These are phyloP conservation scores for Tolypocladium pustulatum DNA, from an alignment of 2,329 filamentous ascomycete species.

Conservation along the genomic window DNA sequence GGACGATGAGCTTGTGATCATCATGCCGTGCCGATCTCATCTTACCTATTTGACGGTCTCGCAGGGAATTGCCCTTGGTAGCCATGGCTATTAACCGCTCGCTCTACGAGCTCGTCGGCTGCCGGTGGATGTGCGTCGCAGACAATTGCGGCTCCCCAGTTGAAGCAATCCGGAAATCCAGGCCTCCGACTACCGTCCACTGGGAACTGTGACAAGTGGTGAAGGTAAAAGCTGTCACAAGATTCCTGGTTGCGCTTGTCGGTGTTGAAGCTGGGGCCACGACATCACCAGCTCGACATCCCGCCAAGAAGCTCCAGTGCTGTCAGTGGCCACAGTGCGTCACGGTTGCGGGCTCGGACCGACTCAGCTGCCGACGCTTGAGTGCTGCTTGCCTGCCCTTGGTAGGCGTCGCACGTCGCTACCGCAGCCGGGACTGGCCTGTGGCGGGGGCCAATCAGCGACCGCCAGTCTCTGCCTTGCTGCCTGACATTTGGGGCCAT, in stretches of 20 bases:
- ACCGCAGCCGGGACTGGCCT: background rate
- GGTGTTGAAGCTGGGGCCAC: constrained; percentile 8
- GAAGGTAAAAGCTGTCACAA: background rate
- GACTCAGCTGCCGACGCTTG: constrained; percentile 7
- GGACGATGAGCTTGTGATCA: background rate
- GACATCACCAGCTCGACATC: constrained; percentile 6
- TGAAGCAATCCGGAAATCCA: background rate
- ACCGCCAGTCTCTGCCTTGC: constrained; percentile 6
- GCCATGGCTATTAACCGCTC: constrained; percentile 25
- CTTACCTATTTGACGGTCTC: constrained; percentile 40
- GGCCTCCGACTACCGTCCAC: background rate
- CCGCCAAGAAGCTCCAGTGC: constrained; percentile 1
- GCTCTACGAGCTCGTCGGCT: background rate
- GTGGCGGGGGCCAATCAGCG: background rate
- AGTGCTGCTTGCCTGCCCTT: background rate
- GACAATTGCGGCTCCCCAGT: constrained; percentile 1
- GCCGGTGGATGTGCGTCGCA: background rate
- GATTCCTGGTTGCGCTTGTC: background rate
- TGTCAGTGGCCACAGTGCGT: constrained; percentile 3
- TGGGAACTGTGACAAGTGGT: background rate
- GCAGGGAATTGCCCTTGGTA: constrained; percentile 33
- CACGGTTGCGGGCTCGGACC: constrained; percentile 8
- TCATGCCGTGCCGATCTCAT: background rate
- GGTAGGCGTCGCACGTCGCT: too few relatives aligned
- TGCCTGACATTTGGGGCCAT: constrained; percentile 24